Percentiles rank a stretch among this genome's conserved stretches.
These are phyloP conservation scores for Stagonosporopsis rhizophila DNA, from an alignment of 2,329 filamentous ascomycete species.

Conservation along the genomic window DNA sequence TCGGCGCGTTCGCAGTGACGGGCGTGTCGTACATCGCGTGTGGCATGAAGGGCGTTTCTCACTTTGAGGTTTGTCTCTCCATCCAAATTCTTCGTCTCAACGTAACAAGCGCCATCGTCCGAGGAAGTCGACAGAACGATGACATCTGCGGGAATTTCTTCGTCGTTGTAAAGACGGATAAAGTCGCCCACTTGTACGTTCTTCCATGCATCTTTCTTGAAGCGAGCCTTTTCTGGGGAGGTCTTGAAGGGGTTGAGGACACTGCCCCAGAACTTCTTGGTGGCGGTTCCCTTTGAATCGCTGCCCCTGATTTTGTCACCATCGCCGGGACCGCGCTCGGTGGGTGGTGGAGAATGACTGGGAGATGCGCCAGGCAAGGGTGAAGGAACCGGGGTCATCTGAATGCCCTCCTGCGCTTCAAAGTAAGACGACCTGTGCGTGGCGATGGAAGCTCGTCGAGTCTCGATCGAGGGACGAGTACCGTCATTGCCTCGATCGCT, in stretches of 20 bases:
- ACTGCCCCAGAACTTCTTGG: slow-evolving; percentile 66
- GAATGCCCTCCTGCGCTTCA: slow-evolving; percentile 72
- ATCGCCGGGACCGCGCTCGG: slow-evolving; percentile 36
- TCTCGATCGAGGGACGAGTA: slow-evolving; percentile 71
- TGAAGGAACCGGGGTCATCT: slow-evolving; percentile 94
- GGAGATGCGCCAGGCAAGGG: slow-evolving; percentile 65
- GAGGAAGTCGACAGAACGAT: slow-evolving; percentile 94
- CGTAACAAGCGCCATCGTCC: slow-evolving; percentile 91
- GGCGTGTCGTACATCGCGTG: slow-evolving; percentile 82
- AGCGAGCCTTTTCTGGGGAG: slow-evolving; percentile 74
- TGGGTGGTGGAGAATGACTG: slow-evolving; percentile 35
- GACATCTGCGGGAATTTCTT: slow-evolving; percentile 92
- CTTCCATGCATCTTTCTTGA: slow-evolving; percentile 96
- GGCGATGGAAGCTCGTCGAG: slow-evolving; percentile 64
- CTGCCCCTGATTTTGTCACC: slow-evolving; percentile 36
- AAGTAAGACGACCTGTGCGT: slow-evolving; percentile 61
- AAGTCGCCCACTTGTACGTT: slow-evolving; percentile 95
- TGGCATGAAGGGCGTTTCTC: slow-evolving; percentile 86
- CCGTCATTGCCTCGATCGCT: slow-evolving; percentile 61
- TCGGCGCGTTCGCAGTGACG: slow-evolving; percentile 89
- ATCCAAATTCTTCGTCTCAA: slow-evolving; percentile 97
- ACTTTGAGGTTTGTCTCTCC: slow-evolving; percentile 98
- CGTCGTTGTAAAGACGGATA: slow-evolving; percentile 93
- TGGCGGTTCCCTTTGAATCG: slow-evolving; percentile 33
- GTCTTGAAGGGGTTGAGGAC: slow-evolving; percentile 76